Evolutionary conservation across 768 basidiomycete species (phyloP), one percentile per base, ranked within the genome.

Genomic region (Hemileccinum rubropunctum): DNA sequence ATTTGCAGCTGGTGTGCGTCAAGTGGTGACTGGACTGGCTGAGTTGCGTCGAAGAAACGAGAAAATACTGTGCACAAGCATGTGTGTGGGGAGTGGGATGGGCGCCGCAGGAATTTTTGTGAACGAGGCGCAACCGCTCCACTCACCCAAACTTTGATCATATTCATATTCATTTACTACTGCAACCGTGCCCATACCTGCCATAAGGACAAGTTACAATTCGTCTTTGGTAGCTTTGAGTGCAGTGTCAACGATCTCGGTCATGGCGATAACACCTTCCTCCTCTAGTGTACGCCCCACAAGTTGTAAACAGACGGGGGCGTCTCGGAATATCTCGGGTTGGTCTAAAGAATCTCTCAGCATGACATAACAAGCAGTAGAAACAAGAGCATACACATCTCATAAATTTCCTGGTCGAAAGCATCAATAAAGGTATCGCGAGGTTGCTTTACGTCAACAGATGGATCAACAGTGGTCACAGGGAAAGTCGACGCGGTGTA

Each of bases 81-180:
- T 84, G 83, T 84, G 82, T 58, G 69, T 89, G 23, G 93, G 93
- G 18, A 88, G 86, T 59, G 92, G 92, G 15, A 92, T 94, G 92
- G 91, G 89, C 6, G 88, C 89, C 14, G 88, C 88, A 1, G 83
- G 82, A 4, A 77, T 91, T 33, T 86, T 91, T 51, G 83, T 91
- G 14, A 89, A 89, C 58, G 88, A 91, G 61, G 71, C 68, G 39
- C 70, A 47, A 14, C 47, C 58, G 14, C 42, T 44, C 21, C 50
- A 44, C 37, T 34, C 50, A 9, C 48, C 65, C 33, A 68, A 66
- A 47, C 68, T 69, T 34, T 64, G 47, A 50, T 26, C 7, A 11
- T 11, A 28, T 30, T 23, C 23, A 23, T 23, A n/a, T n/a, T n/a
- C 23, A 23, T 23, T 23, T 23, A 23, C 23, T 23, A 23, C 23